Conservation (phyloP, 2,329 filamentous ascomycete species). For the Thermoascus crustaceus region DNA sequence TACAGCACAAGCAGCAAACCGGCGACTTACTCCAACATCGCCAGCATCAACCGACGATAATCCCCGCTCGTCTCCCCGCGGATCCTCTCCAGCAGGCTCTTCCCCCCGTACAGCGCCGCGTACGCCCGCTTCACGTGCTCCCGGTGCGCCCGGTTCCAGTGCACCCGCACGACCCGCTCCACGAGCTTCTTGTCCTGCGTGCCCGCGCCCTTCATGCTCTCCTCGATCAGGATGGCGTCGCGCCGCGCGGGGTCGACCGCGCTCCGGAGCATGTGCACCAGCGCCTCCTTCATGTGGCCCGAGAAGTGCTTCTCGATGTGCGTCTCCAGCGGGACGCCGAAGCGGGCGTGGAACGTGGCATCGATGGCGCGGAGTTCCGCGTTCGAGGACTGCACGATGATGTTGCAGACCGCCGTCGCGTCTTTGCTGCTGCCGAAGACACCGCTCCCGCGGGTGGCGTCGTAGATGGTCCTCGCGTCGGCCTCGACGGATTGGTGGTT, state of each 20-base stretch:
- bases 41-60: conserved; percentile 69
- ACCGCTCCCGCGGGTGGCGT: conserved; percentile 66
- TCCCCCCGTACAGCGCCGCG: conserved; percentile 59
- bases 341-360: conserved; percentile 65
- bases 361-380: conserved; percentile 76
- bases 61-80: conserved; percentile 78
- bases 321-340: conserved; percentile 60
- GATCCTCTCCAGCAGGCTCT: conserved; percentile 62
- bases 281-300: conserved; percentile 82
- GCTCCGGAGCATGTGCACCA: conserved; percentile 68
- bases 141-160: conserved; percentile 74
- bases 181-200: conserved; percentile 80
- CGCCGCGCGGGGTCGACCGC: conserved; percentile 75
- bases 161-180: conserved; percentile 65
- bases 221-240: conserved; percentile 75
- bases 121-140: conserved; percentile 73
- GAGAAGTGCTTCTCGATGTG: conserved; percentile 77
- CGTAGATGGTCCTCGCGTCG: conserved; percentile 69
- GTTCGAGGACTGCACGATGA: conserved; percentile 68
- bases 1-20: too few relatives aligned
- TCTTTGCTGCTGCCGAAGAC: conserved; percentile 47
- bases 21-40: conserved; percentile 47
- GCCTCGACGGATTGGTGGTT: conserved; percentile 64
- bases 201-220: conserved; percentile 75
- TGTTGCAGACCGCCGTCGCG: conserved; percentile 56